Evolutionary conservation across 129 eudicot genomes (phyloP), one percentile per base, ranked within the genome.

Genomic region (Rutidosis leptorrhynchoides): DNA sequence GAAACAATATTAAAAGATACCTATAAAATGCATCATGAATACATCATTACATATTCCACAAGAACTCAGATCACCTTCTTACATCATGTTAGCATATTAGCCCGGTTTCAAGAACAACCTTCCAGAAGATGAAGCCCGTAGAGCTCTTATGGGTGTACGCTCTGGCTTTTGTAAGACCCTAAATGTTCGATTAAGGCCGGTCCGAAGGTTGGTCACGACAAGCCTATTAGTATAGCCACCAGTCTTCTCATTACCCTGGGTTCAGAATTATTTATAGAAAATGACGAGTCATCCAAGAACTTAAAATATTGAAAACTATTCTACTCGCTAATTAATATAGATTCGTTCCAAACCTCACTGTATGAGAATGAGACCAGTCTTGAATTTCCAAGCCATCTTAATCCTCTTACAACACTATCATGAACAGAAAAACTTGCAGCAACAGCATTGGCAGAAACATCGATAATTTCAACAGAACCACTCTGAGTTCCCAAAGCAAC

Each of bases 311-410:
- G 3, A 16, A 40, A 40, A 40, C 3, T 11, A 11, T 40, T 40
- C n/a, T 40, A 40, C 46, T 40, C 29, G n/a, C 54, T n/a, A 48
- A 21, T 21, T 35, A 4, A 43, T 7, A 66, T 55, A 21, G 0
- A 7, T 56, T 40, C 29, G 54, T 65, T 80, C 42, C 65, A 70
- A 62, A 93, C 98, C 98, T 88, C 90, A 15, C 69, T 78, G 81
- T 85, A 93, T 58, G 99, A 89, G 68, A 88, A 93, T 49, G 99
- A 93, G 26, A 93, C 96, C 19, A 93, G 74, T 72, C 92, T 83
- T 60, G 99, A 84, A 86, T 93, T 93, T 51, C 99, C 99, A 28
- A 93, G 83, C 99, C 99, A 93, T 37, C 99, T 83, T 83, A 93
- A 82, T 68, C 99, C 99, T 85, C 99, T 78, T 19, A 93, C 95